Base-by-base conservation (phyloP, 768 basidiomycete species). In the Myochromella boudieri region DNA sequence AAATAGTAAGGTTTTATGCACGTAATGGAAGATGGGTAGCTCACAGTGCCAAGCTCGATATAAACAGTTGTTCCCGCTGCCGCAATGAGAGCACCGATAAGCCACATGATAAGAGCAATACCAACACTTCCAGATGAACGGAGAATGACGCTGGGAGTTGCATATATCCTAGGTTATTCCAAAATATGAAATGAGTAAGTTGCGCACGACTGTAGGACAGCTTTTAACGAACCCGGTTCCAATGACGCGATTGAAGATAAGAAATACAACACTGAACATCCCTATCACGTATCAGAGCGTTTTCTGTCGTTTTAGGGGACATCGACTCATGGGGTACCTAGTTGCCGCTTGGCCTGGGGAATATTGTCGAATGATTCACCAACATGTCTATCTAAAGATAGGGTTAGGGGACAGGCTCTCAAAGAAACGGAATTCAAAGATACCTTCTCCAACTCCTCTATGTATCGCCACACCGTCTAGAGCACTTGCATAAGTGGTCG, bases 231-330 rank as follows among this genome's bases (percentile, higher is more conserved):
- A 83, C 86, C 86, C 85, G 15, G 84, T 81, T 15, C 86, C 85
- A 24, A 87, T 83, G n/a, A 86, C 74, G 22, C 82, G 76, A 57
- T 89, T 89, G 69, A 87, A 86, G 28, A 89, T 82, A 33, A 89
- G 76, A 52, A 78, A 82, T 2, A 79, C 63, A 3, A 82, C 78
- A 48, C 80, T 84, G 36, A 75, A 60, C 5, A 77, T 56, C 6
- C 78, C 77, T 78, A 39, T 21, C 8, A 7, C 12, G 4, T 37
- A n/a, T 14, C 14, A 14, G 33, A 12, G 12, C 15, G 28, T 9
- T 3, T 20, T 1, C 15, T 37, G 3, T 14, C 14, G 1, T 4
- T 37, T 28, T 10, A n/a, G n/a, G n/a, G n/a, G n/a, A 11, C 2
- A 18, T 10, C 2, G 22, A 17, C 9, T 6, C 40, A 3, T 8